Evolutionary conservation across 2,329 filamentous ascomycete species (phyloP), one percentile per base, ranked within the genome.

Genomic region (Sporothrix brasiliensis): DNA sequence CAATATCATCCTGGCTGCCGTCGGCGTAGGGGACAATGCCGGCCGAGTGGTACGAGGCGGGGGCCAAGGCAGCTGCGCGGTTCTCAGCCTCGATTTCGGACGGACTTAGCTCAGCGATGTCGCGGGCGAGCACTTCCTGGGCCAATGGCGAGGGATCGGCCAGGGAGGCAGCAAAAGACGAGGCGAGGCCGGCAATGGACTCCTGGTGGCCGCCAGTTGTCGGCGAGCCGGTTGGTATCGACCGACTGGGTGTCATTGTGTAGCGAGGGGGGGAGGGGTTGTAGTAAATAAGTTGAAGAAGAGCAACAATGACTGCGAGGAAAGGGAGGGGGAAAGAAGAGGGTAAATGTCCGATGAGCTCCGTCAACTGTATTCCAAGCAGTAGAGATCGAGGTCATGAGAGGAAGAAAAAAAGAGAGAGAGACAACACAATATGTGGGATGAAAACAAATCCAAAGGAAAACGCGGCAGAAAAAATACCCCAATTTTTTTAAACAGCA

Each of bases 91-190:
- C 72, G 6, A 79, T 81, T 52, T 87, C 86, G 68, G 87, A 84
- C 47, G 89, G 87, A 4, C 86, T 84, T 72, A 87, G 90, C 67
- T 87, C 86, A 49, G 88, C 89, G 9, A 92, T 80, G 77, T 93
- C 90, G 50, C 87, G 83, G 7, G 88, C 88, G 70, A 93, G 82
- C 47, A 87, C 86, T 41, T 87, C 86, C 73, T 91, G 87, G 0
- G 88, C 90, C 63, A 91, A 83, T 27, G 89, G 89, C n/a, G 90
- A 90, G 39, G 83, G 81, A 27, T 87, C 84, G 34, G 81, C 81
- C 77, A 88, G 88, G 6, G 85, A 86, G n/a, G 81, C 80, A 49
- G 81, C 80, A 50, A 83, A 76, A 4, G 77, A 77, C 11, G 76
- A 76, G 6, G 76, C 75, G 39, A 78, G 67, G 7, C 70, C 71